Evolutionary conservation across 805 yeast species (phyloP), one percentile per base, ranked within the genome.

Genomic region (Lipomyces orientalis): DNA sequence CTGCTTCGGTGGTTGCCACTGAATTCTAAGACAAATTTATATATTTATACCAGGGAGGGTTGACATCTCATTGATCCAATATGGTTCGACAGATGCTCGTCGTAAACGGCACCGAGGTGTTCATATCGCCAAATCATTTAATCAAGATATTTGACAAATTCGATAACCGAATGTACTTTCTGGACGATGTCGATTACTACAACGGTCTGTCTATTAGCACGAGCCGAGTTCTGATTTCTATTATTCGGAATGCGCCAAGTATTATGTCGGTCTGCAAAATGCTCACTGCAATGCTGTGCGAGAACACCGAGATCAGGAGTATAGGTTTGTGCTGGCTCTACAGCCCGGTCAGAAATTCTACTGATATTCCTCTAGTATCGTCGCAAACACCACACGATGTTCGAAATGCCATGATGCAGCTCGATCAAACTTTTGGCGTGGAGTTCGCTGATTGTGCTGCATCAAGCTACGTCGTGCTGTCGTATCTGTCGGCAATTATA

Each of bases 181-280:
- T 56, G n/a, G 60, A 56, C 7, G 60, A 56, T 33, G 60, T 56
- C 60, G 60, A 25, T 19, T 56, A 56, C 60, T 56, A 56, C 25
- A 33, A 39, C 35, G 34, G 34, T 35, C 19, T 56, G 19, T 33
- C 35, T 33, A 56, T 56, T 6, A 56, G 49, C 25, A 56, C 60
- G 60, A 12, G 34, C 35, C 31, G 60, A 56, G 29, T 56, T 19
- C n/a, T 56, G 16, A 25, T 56, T 5, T 56, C 60, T 22, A 33
- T 56, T 12, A 25, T 56, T 39, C 31, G 34, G 31, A 25, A 56
- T 31, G 60, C 60, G 19, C 60, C 60, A 19, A 34, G 37, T 54
- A 31, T 31, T 31, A 31, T 31, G n/a, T 31, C 37, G 9, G 37
- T 34, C 34, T 31, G 37, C 22, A 34, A 31, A 31, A 34, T n/a